These are phyloP conservation scores for Cytospora piceae DNA, from an alignment of 2,329 filamentous ascomycete species.

Conservation along the genomic window DNA sequence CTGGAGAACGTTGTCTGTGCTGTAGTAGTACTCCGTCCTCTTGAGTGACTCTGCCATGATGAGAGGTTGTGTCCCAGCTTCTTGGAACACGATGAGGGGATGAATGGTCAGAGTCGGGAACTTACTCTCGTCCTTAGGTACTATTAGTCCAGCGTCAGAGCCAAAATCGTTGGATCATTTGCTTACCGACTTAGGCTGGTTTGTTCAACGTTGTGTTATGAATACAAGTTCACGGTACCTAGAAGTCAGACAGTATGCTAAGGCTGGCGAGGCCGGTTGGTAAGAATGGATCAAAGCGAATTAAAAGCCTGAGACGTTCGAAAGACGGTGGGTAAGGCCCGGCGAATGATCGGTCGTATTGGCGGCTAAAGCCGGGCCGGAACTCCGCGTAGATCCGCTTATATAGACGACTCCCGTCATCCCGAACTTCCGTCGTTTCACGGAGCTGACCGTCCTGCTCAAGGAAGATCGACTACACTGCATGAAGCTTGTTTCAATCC, in stretches of 20 bases:
- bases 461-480: background rate
- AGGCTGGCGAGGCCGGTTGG: no score
- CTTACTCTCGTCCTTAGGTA: background rate
- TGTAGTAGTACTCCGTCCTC: constrained; percentile 28
- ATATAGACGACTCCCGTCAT: constrained; percentile 25
- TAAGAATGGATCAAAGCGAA: background rate
- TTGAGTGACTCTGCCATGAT: constrained; percentile 24
- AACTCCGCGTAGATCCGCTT: constrained; percentile 23
- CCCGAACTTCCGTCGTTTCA: constrained; percentile 25
- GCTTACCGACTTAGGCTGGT: background rate
- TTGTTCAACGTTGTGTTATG: background rate
- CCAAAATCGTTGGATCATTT: background rate
- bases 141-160: background rate
- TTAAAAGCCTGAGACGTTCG: background rate
- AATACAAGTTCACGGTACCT: no score
- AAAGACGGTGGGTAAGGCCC: background rate
- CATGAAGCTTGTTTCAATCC: background rate
- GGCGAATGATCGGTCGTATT: constrained; percentile 2
- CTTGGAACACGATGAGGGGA: background rate
- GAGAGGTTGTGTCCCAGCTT: background rate
- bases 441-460: background rate
- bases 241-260: no score
- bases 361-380: constrained; percentile 13
- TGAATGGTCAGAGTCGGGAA: background rate
- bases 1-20: constrained; percentile 26